Evolutionary conservation across 768 basidiomycete species (phyloP).

Genomic region (Amanita exitialis): DNA sequence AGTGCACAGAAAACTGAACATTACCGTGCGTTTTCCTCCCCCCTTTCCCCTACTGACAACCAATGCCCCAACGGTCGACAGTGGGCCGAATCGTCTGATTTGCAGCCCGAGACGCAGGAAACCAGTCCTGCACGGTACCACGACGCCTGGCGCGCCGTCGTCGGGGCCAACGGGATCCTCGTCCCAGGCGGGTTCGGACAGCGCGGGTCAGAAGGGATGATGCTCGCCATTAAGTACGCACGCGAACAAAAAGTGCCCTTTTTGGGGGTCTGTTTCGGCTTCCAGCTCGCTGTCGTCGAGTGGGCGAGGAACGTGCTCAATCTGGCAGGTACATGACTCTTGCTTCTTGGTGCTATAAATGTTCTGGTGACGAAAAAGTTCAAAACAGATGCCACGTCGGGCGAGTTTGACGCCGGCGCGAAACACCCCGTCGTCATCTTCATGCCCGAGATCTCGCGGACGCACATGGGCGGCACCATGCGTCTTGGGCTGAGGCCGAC

Average conservation of each 20-base stretch:
- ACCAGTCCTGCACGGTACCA: slow-evolving; percentile 81
- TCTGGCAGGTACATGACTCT: slow-evolving; percentile 40
- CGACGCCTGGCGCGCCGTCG: slow-evolving; percentile 90
- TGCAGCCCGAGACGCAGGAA: slow-evolving; percentile 77
- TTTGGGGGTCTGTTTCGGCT: slow-evolving; percentile 94
- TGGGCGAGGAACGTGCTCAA: slow-evolving; percentile 83
- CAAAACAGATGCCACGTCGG: slow-evolving; percentile 72
- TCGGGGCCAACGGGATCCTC: slow-evolving; percentile 87
- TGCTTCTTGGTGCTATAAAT: no score
- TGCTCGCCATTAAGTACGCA: slow-evolving; percentile 95
- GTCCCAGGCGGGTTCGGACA: slow-evolving; percentile 94
- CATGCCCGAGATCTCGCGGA: slow-evolving; percentile 98
- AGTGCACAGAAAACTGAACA: slow-evolving; percentile 71
- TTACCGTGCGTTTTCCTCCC: slow-evolving; percentile 53
- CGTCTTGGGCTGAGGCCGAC: slow-evolving; percentile 96
- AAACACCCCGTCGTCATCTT: slow-evolving; percentile 78
- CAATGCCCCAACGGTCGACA: slow-evolving; percentile 18
- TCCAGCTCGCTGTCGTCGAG: slow-evolving; percentile 94
- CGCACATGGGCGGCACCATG: slow-evolving; percentile 99
- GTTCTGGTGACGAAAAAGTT: no score
- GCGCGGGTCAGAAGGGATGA: slow-evolving; percentile 95
- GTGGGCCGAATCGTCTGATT: slow-evolving; percentile 96
- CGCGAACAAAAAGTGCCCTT: slow-evolving; percentile 92
- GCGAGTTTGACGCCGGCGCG: slow-evolving; percentile 61
- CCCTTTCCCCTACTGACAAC: no score